Percentiles rank a stretch among this genome's conserved stretches.
phyloP scores from a whole-genome alignment of 441 rosid genomes.

The Cnidoscolus chayamansa region DNA sequence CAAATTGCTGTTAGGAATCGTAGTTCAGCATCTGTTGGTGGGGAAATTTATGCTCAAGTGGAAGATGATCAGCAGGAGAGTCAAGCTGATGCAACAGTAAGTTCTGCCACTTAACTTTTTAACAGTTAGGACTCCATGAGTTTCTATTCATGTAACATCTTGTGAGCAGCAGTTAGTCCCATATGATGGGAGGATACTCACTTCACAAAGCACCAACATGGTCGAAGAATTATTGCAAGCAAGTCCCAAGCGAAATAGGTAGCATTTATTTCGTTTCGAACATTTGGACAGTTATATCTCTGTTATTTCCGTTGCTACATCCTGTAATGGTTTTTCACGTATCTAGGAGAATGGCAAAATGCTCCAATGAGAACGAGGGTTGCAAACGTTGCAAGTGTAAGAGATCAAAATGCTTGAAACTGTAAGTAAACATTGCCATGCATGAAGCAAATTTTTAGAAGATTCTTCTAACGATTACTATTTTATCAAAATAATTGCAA shows the following conservation, averaged over 20 bases:
- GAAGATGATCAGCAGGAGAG: slow-evolving; percentile 18
- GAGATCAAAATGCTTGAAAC: slow-evolving; percentile 49
- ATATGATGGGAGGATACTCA: slow-evolving; percentile 15
- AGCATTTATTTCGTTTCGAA: not conserved
- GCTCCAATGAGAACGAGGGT: slow-evolving; percentile 13
- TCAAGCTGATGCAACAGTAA: slow-evolving; percentile 14
- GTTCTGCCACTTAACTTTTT: slow-evolving; percentile 15
- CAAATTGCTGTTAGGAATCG: slow-evolving; percentile 4
- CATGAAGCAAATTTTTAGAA: not conserved
- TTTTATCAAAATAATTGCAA: not conserved
- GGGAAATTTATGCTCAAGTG: slow-evolving; percentile 8
- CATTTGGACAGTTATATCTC: not conserved
- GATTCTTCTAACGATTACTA: not conserved
- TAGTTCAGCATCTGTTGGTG: slow-evolving; percentile 8
- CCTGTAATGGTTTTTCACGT: not conserved
- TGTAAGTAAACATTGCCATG: slow-evolving; percentile 36
- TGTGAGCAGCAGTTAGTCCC: slow-evolving; percentile 22
- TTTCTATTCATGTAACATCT: slow-evolving; percentile 15
- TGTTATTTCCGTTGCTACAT: not conserved
- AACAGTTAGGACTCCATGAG: slow-evolving; percentile 15
- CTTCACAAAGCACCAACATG: slow-evolving; percentile 19
- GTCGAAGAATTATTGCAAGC: slow-evolving; percentile 22
- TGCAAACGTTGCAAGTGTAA: slow-evolving; percentile 47
- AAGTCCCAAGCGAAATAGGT: slow-evolving; percentile 34
- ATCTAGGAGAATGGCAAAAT: slow-evolving; percentile 35